phyloP scores from a whole-genome alignment of 257 asterid species.

The Avicennia marina region DNA sequence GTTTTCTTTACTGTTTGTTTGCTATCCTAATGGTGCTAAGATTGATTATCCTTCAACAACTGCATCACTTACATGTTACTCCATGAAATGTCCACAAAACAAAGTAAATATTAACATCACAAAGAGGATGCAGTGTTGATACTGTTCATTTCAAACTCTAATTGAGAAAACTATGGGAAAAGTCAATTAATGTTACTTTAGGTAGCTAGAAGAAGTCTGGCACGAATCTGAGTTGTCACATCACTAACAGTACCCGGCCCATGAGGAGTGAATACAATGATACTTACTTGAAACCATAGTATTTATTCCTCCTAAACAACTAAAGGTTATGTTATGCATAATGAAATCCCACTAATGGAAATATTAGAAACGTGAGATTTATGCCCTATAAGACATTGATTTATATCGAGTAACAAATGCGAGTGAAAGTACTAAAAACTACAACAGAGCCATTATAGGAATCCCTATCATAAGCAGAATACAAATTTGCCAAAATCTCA shows the following conservation, averaged over 20 bases:
- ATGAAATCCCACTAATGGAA: not conserved
- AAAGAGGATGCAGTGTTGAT: conserved; percentile 6
- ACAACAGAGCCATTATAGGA: not conserved
- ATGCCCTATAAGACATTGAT: not conserved
- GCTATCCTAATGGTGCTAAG: no score
- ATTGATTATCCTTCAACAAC: no score
- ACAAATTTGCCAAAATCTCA: not conserved
- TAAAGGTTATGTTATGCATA: not conserved
- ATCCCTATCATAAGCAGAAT: not conserved
- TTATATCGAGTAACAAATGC: not conserved
- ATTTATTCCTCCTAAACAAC: not conserved
- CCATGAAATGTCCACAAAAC: conserved; percentile 16
- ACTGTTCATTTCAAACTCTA: conserved; percentile 7
- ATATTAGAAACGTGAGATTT: not conserved
- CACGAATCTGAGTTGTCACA: conserved; percentile 79
- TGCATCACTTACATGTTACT: not conserved
- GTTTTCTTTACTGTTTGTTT: no score
- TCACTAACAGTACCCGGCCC: conserved; percentile 88
- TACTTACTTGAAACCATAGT: not conserved
- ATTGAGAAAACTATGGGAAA: not conserved
- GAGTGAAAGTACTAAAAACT: not conserved
- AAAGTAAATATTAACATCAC: not conserved
- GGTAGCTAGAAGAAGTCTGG: conserved; percentile 70
- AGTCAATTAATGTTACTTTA: conserved; percentile 7
- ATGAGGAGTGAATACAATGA: conserved; percentile 77